phyloP scores from a whole-genome alignment of 2,329 filamentous ascomycete genomes.

The Fusarium dimerum region DNA sequence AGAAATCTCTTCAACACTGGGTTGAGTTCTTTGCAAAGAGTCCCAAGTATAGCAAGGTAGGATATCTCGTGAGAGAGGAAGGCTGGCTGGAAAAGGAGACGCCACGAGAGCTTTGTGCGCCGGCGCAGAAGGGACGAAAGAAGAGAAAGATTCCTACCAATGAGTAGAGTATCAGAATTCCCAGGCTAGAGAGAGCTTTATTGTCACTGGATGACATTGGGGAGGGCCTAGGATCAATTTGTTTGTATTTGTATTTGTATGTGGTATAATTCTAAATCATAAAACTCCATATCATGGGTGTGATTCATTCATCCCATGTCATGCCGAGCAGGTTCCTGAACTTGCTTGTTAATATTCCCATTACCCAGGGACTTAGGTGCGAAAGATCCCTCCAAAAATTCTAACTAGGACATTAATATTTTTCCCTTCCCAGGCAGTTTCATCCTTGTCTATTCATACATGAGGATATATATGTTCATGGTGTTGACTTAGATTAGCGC shows the following conservation, averaged over 20 bases:
- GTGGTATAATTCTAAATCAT: not conserved
- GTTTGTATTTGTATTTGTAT: not conserved
- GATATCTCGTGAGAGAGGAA: constrained; percentile 65
- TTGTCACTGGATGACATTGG: not conserved
- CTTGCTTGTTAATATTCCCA: not conserved
- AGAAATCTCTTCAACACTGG: constrained; percentile 76
- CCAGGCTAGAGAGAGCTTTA: not conserved
- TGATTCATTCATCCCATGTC: not conserved
- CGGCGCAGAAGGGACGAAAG: constrained; percentile 61
- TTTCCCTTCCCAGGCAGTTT: constrained; percentile 1
- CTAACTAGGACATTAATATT: constrained; percentile 24
- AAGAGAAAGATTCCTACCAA: constrained; percentile 45
- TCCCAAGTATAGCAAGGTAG: constrained; percentile 80
- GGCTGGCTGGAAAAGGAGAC: constrained; percentile 64
- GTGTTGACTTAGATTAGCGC: constrained; percentile 39
- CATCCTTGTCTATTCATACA: constrained; percentile 17
- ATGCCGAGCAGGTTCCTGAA: not conserved
- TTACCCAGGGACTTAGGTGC: not conserved
- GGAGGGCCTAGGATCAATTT: not conserved
- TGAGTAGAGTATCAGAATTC: constrained; percentile 2
- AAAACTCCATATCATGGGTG: not conserved
- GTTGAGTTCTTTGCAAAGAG: constrained; percentile 77
- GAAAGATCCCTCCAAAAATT: constrained; percentile 15
- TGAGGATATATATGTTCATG: not conserved
- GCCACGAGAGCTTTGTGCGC: constrained; percentile 66